Evolutionary conservation across 2,329 filamentous ascomycete species (phyloP).

Genomic region (Pezizomycotina sp.): DNA sequence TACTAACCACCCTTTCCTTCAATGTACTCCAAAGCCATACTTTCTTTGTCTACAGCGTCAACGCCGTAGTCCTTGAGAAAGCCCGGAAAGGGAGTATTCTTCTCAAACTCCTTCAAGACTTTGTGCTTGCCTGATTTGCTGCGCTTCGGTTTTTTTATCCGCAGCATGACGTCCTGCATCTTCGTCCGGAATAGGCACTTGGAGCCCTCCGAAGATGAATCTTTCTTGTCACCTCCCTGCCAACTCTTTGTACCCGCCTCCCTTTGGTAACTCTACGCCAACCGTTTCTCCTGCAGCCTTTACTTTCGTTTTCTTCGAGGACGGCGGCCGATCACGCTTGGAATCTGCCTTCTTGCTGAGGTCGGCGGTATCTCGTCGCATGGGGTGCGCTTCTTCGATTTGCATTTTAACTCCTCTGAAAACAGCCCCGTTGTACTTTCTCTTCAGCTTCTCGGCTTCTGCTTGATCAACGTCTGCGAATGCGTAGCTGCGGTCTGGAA

Average conservation of each 20-base stretch:
- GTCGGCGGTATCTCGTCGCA: slow-evolving; percentile 22
- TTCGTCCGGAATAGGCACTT: slow-evolving; percentile 77
- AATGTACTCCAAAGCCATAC: slow-evolving; percentile 52
- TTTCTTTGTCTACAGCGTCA: slow-evolving; percentile 72
- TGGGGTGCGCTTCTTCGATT: slow-evolving; percentile 62
- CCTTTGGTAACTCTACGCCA: slow-evolving; percentile 48
- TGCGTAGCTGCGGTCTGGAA: slow-evolving; percentile 79
- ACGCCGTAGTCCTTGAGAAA: slow-evolving; percentile 74
- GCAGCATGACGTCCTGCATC: slow-evolving; percentile 46
- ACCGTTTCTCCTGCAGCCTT: slow-evolving; percentile 36
- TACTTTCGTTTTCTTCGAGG: slow-evolving; percentile 30
- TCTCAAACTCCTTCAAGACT: slow-evolving; percentile 89
- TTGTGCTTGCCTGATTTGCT: too few species aligned
- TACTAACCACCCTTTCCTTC: slow-evolving; percentile 25
- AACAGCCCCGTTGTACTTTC: slow-evolving; percentile 73
- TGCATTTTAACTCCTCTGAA: slow-evolving; percentile 72
- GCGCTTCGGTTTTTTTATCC: too few species aligned
- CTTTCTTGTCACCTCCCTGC: slow-evolving; percentile 49
- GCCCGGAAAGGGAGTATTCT: slow-evolving; percentile 63
- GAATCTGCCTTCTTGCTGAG: slow-evolving; percentile 28
- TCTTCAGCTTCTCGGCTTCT: slow-evolving; percentile 80
- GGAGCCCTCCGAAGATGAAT: slow-evolving; percentile 34
- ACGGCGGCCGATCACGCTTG: slow-evolving; percentile 26
- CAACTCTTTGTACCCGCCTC: slow-evolving; percentile 76
- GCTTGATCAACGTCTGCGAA: slow-evolving; percentile 66